Conservation (phyloP, 768 basidiomycete species). For the Phanerodontia chrysosporium region DNA sequence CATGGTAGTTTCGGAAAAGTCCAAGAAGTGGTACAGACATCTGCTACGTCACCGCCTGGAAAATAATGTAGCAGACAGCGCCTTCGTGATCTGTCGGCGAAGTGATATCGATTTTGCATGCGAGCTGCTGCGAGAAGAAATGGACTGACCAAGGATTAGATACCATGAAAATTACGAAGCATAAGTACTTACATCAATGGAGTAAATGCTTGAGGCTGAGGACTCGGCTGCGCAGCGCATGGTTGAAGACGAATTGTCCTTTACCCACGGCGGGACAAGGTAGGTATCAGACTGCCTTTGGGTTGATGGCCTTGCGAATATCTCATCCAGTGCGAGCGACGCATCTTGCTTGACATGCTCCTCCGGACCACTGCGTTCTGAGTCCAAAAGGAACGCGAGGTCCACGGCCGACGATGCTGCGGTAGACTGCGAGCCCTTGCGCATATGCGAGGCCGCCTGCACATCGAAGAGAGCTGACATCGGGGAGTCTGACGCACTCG, state of each 20-base stretch:
- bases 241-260: not conserved
- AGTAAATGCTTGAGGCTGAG: constrained; percentile 8
- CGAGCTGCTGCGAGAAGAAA: not conserved
- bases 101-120: too few relatives aligned
- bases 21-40: too few relatives aligned
- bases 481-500: constrained; percentile 4
- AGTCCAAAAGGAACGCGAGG: not conserved
- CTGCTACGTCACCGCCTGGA: constrained; percentile 2
- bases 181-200: constrained; percentile 4
- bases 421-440: constrained; percentile 15
- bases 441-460: constrained; percentile 7
- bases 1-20: not conserved
- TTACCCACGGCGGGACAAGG: not conserved
- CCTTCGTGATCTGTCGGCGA: constrained; percentile 2
- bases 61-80: not conserved
- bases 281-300: not conserved
- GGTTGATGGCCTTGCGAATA: constrained; percentile 5
- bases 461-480: constrained; percentile 12
- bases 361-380: too few relatives aligned
- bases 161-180: too few relatives aligned
- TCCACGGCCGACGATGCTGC: constrained; percentile 13
- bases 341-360: too few relatives aligned
- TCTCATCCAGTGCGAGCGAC: not conserved
- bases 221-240: not conserved
- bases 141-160: too few relatives aligned